Evolutionary conservation across 345 rosid species (phyloP), one percentile per base, ranked within the genome.

Genomic region (Eucalyptus erythrocorys): DNA sequence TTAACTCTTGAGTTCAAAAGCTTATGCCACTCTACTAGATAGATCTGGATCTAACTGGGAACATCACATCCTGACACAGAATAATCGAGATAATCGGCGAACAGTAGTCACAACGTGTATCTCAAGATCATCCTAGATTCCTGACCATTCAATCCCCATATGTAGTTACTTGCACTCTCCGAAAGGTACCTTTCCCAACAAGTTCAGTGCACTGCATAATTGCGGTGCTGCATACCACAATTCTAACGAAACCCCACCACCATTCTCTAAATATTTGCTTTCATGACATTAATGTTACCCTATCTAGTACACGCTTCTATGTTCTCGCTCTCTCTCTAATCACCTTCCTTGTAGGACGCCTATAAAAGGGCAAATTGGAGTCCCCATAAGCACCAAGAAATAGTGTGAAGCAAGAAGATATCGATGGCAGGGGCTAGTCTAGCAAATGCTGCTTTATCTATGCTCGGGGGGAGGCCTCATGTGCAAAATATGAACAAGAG

Each of bases 221-320:
- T 76, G 82, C 82, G 21, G 15, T 10, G 84, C 64, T 4, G 45
- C 30, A 3, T 32, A 32, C 64, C 26, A 32, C 61, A 86, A 86
- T 86, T 86, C 66, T n/a, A 50, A 10, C 11, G 1, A 86, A 86
- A 55, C 47, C 64, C 26, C 66, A 51, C 84, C 47, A 86, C 87
- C 26, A 86, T 86, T 34, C 45, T 86, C 55, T 42, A 21, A n/a
- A 50, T 57, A 47, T 68, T 89, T 49, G 51, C 87, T 90, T 89
- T 92, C 91, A 87, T 34, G 45, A 32, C 66, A 90, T 93, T 88
- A 91, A 91, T 92, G 92, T 90, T 17, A 16, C 48, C 40, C n/a
- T 19, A 4, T 66, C 51, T 30, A 84, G 89, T 48, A 86, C n/a
- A 47, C 86, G 86, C 94, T 50, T 34, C 40, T 26, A 7, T 76